Percentiles rank a stretch among this genome's conserved stretches.
Conservation (phyloP, 768 basidiomycete species). For the Boletus huronensis region DNA sequence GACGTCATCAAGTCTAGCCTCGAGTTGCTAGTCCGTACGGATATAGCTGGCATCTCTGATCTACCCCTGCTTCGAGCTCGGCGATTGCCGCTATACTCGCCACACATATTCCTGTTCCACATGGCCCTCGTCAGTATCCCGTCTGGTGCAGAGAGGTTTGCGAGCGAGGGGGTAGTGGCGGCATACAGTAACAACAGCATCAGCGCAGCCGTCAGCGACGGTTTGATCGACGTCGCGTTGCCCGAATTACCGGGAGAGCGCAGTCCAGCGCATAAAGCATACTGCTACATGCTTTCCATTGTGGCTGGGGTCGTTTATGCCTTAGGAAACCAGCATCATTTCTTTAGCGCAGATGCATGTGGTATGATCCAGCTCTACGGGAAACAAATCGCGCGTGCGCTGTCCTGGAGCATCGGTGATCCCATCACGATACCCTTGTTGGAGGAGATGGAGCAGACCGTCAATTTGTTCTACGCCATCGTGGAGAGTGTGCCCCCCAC, state of each 20-base stretch:
- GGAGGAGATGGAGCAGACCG: conserved; percentile 80
- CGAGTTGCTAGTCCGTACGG: conserved; percentile 64
- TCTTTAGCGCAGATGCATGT: conserved; percentile 80
- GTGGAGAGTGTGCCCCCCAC: conserved; percentile 42
- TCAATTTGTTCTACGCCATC: conserved; percentile 74
- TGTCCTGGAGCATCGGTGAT: conserved; percentile 82
- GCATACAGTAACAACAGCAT: conserved; percentile 85
- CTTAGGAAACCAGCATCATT: conserved; percentile 64
- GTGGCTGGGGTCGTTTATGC: conserved; percentile 67
- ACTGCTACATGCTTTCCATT: conserved; percentile 81
- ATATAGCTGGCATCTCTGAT: conserved; percentile 69
- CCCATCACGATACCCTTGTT: conserved; percentile 71
- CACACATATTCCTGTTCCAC: conserved; percentile 82
- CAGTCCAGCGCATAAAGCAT: conserved; percentile 75
- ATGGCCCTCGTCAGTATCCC: conserved; percentile 77
- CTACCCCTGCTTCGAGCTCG: conserved; percentile 56
- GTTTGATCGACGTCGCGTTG: conserved; percentile 61
- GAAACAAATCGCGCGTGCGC: conserved; percentile 69
- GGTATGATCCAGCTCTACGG: conserved; percentile 84
- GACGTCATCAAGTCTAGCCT: conserved; percentile 75
- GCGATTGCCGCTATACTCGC: conserved; percentile 67
- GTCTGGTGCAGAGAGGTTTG: conserved; percentile 78
- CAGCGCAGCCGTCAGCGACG: conserved; percentile 70
- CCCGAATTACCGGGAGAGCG: conserved; percentile 72
- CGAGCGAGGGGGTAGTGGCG: conserved; percentile 74